These are phyloP conservation scores for Phytophthora citrophthora DNA, from an alignment of 352 stramenopile genomes.

Conservation along the genomic window DNA sequence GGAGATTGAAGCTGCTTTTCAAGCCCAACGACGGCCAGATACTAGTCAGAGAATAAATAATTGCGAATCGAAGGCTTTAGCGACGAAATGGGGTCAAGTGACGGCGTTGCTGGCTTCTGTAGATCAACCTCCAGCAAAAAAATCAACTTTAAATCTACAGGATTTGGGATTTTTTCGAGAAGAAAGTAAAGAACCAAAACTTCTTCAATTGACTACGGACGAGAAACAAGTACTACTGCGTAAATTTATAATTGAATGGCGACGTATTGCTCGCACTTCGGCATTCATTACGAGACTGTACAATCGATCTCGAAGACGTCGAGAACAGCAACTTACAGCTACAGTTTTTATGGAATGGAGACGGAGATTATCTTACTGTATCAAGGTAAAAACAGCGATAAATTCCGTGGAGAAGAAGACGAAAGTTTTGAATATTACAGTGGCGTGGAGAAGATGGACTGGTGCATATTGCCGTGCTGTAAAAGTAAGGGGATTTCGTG, in stretches of 20 bases:
- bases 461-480: not conserved
- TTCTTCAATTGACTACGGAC: not conserved
- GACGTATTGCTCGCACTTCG: not conserved
- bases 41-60: not conserved
- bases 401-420: constrained; percentile 6
- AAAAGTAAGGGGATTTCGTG: constrained; percentile 10
- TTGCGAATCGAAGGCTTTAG: not conserved
- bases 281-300: constrained; percentile 11
- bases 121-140: constrained; percentile 3
- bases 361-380: not conserved
- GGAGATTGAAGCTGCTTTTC: constrained; percentile 35
- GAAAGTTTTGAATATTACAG: not conserved
- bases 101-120: constrained; percentile 36
- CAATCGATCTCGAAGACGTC: constrained; percentile 18
- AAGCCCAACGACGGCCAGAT: constrained; percentile 9
- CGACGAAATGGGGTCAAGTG: constrained; percentile 35
- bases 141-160: not conserved
- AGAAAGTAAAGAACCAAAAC: not conserved
- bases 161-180: not conserved
- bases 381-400: not conserved
- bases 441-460: constrained; percentile 21
- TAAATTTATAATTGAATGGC: constrained; percentile 13
- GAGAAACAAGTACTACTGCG: constrained; percentile 16
- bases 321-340: constrained; percentile 7
- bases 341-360: constrained; percentile 19